A percentile compares a stretch with the other conserved stretches of the same genome.
These are phyloP conservation scores for Kuraishia cidri DNA, from an alignment of 805 yeast genomes.

Conservation along the genomic window DNA sequence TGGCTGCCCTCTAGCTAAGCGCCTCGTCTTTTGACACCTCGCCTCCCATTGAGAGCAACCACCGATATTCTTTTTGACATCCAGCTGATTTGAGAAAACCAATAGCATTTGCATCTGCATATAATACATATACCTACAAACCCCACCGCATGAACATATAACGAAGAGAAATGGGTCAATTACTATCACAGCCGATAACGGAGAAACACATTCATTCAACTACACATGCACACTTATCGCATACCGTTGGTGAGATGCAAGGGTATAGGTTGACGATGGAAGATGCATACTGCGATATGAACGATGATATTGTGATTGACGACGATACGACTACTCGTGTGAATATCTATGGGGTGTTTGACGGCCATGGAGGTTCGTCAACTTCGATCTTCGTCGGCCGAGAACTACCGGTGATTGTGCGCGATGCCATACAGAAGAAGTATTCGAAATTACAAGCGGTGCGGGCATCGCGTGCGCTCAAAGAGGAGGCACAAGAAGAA, in stretches of 20 bases:
- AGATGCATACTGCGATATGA: conserved; percentile 54
- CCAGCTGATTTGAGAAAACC: no score
- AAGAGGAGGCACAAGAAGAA: conserved; percentile 6
- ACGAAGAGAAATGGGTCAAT: conserved; percentile 69
- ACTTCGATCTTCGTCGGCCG: conserved; percentile 47
- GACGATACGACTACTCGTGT: conserved; percentile 6
- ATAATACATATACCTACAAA: no score
- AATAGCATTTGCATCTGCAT: no score
- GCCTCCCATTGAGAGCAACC: no score
- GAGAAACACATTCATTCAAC: conserved; percentile 40
- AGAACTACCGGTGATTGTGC: conserved; percentile 28
- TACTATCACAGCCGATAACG: conserved; percentile 66
- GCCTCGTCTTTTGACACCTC: no score
- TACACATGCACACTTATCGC: conserved; percentile 36
- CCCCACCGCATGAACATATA: no score
- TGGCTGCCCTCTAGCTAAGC: no score
- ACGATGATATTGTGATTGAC: not conserved
- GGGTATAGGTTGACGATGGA: conserved; percentile 72
- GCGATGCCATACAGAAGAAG: conserved; percentile 12
- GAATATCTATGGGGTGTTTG: conserved; percentile 63
- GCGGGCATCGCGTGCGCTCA: not conserved
- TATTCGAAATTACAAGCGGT: not conserved
- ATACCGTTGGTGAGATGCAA: conserved; percentile 69
- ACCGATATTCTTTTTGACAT: no score
- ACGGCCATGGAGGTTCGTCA: conserved; percentile 74